phyloP scores from a whole-genome alignment of 164 flowering plant species.

The Sedum album region DNA sequence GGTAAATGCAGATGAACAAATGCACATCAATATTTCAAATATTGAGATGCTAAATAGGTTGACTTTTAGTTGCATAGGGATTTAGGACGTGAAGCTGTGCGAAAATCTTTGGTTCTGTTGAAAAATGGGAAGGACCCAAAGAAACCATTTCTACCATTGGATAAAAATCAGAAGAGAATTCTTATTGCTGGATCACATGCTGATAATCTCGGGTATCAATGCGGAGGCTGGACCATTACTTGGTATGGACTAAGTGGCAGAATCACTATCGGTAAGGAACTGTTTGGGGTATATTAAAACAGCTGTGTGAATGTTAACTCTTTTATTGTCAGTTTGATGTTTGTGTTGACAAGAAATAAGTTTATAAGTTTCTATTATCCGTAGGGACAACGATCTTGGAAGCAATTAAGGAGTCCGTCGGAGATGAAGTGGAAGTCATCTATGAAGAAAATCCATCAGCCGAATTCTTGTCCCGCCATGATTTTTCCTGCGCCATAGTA shows the following conservation, averaged over 20 bases:
- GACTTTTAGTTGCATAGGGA: constrained; percentile 40
- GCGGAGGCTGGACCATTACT: constrained; percentile 86
- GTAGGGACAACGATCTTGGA: constrained; percentile 70
- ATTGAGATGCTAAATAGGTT: background rate
- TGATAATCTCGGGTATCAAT: constrained; percentile 83
- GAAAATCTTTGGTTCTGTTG: constrained; percentile 74
- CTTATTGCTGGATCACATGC: constrained; percentile 76
- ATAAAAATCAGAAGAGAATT: constrained; percentile 50
- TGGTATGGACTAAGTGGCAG: constrained; percentile 70
- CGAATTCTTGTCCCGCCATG: constrained; percentile 32
- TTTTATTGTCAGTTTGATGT: too few relatives aligned
- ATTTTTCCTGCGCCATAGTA: constrained; percentile 44
- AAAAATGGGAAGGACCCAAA: constrained; percentile 68
- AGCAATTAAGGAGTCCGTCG: constrained; percentile 51
- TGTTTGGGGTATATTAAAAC: too few relatives aligned
- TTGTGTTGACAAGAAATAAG: too few relatives aligned
- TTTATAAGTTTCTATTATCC: too few relatives aligned
- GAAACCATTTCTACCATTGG: constrained; percentile 64
- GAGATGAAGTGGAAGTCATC: constrained; percentile 43
- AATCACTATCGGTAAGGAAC: constrained; percentile 58
- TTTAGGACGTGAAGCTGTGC: constrained; percentile 79
- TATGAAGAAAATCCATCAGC: constrained; percentile 49
- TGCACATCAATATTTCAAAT: background rate
- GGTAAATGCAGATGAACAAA: constrained; percentile 1
- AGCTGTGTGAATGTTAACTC: background rate